phyloP scores from a whole-genome alignment of 2,329 filamentous ascomycete species.

The Thielaviopsis populi region DNA sequence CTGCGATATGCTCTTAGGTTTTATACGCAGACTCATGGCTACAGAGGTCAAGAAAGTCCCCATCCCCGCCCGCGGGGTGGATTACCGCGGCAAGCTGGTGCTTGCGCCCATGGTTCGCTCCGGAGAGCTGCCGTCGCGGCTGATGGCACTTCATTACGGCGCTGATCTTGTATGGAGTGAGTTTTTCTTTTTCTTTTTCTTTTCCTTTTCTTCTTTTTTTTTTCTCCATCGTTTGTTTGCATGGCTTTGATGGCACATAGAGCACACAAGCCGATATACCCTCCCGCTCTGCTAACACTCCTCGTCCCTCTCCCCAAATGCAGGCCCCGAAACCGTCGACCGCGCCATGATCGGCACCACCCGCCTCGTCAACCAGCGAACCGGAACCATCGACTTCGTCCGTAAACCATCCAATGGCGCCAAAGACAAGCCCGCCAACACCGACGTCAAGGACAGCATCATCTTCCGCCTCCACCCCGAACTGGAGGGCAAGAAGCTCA shows the following conservation, averaged over 20 bases:
- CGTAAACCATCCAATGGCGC: constrained; percentile 58
- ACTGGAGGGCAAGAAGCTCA: constrained; percentile 56
- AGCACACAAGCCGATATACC: not conserved
- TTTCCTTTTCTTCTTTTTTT: too few relatives aligned
- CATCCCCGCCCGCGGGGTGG: constrained; percentile 75
- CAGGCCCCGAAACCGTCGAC: constrained; percentile 88
- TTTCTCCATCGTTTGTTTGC: too few relatives aligned
- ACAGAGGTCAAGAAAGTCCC: constrained; percentile 51
- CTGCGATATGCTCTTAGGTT: constrained; percentile 15
- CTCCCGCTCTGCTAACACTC: not conserved
- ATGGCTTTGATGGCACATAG: too few relatives aligned
- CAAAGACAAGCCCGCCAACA: constrained; percentile 33
- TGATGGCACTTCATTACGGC: constrained; percentile 83
- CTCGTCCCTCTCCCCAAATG: not conserved
- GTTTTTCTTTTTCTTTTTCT: constrained; percentile 20
- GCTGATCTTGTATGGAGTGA: constrained; percentile 91
- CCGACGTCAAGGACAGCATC: constrained; percentile 44
- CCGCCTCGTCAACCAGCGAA: constrained; percentile 58
- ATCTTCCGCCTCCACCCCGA: constrained; percentile 75
- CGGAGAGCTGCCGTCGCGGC: constrained; percentile 82
- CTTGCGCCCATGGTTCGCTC: constrained; percentile 96
- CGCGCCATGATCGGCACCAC: constrained; percentile 77
- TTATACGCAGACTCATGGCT: constrained; percentile 38
- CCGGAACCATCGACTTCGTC: constrained; percentile 72
- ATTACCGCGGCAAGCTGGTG: constrained; percentile 87